Evolutionary conservation across 768 basidiomycete species (phyloP).

Genomic region (Postia placenta): DNA sequence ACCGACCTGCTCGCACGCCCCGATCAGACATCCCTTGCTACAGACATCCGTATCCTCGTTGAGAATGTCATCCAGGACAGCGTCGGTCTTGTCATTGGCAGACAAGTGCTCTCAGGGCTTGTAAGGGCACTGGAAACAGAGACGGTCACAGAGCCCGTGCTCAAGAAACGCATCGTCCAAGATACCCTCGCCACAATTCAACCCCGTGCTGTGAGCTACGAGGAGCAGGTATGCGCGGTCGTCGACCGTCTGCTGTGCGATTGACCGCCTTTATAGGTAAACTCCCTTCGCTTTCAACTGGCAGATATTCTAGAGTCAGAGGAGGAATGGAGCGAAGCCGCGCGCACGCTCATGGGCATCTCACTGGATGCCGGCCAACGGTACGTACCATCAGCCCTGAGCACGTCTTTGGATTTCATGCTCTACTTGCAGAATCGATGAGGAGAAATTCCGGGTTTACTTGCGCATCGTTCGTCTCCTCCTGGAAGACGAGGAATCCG

Average conservation of each 20-base stretch:
- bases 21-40: slow-evolving; percentile 36
- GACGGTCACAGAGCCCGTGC: slow-evolving; percentile 43
- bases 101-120: slow-evolving; percentile 83
- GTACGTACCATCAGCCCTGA: slow-evolving; percentile 41
- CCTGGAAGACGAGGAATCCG: slow-evolving; percentile 93
- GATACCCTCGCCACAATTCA: slow-evolving; percentile 67
- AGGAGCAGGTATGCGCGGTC: slow-evolving; percentile 73
- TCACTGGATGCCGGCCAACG: slow-evolving; percentile 86
- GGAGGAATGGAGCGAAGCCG: slow-evolving; percentile 93
- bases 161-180: slow-evolving; percentile 69
- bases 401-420: no score
- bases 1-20: slow-evolving; percentile 54
- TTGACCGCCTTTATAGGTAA: slow-evolving; percentile 49
- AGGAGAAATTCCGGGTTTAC: slow-evolving; percentile 85
- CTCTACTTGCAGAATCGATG: slow-evolving; percentile 36
- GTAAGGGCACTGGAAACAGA: slow-evolving; percentile 62
- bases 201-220: slow-evolving; percentile 82
- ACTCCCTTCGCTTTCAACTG: slow-evolving; percentile 79
- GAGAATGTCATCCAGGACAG: slow-evolving; percentile 77
- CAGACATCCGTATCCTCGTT: slow-evolving; percentile 66
- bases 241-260: slow-evolving; percentile 1
- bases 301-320: slow-evolving; percentile 84
- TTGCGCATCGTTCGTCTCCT: slow-evolving; percentile 91
- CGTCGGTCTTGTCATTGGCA: slow-evolving; percentile 80
- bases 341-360: slow-evolving; percentile 86